A percentile compares a stretch with the other conserved stretches of the same genome.
Evolutionary conservation across 2,329 filamentous ascomycete genomes (phyloP).

Genomic region (Simplicillium sp.): DNA sequence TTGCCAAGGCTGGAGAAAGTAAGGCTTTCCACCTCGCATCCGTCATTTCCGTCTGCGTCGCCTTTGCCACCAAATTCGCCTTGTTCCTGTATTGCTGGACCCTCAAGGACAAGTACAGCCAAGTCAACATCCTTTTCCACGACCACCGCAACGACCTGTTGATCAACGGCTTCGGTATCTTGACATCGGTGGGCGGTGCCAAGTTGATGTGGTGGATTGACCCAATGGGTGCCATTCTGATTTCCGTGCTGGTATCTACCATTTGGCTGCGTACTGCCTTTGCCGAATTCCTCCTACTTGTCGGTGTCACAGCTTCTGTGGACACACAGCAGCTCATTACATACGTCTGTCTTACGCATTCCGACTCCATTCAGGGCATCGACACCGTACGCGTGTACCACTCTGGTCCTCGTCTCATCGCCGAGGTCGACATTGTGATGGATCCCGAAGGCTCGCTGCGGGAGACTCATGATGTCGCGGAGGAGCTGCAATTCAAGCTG

Average conservation of each 20-base stretch:
- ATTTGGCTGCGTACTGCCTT: constrained; percentile 85
- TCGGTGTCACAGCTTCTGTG: constrained; percentile 79
- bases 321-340: constrained; percentile 89
- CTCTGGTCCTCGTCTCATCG: constrained; percentile 77
- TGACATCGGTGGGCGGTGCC: constrained; percentile 83
- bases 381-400: constrained; percentile 95
- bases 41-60: constrained; percentile 73
- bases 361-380: constrained; percentile 69
- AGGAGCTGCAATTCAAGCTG: constrained; percentile 87
- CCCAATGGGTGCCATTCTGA: constrained; percentile 77
- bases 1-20: constrained; percentile 44
- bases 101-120: constrained; percentile 81
- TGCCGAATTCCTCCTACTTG: constrained; percentile 79
- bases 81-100: constrained; percentile 92
- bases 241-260: constrained; percentile 67
- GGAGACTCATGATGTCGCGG: constrained; percentile 84
- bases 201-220: constrained; percentile 94
- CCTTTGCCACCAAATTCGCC: constrained; percentile 73
- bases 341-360: constrained; percentile 85
- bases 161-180: constrained; percentile 87
- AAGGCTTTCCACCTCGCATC: constrained; percentile 71
- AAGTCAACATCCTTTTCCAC: constrained; percentile 88
- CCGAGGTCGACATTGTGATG: constrained; percentile 97
- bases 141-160: constrained; percentile 96
- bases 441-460: constrained; percentile 61